Conservation (phyloP, 2,329 filamentous ascomycete species). For the Penicillium sp. region DNA sequence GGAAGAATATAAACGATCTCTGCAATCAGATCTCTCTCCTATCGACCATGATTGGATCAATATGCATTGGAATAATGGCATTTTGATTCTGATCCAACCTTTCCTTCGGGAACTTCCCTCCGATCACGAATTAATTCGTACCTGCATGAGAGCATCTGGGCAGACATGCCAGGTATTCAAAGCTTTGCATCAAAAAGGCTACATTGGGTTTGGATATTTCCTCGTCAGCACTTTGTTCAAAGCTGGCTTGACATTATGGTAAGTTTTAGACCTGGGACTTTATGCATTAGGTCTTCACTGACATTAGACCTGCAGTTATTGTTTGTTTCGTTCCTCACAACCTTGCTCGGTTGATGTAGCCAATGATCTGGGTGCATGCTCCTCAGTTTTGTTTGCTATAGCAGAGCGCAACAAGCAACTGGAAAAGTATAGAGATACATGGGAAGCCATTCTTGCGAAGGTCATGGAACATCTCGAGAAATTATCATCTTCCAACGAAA, state of each 20-base stretch:
- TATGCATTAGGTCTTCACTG: background rate
- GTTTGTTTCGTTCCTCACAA: constrained; percentile 17
- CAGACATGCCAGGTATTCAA: constrained; percentile 23
- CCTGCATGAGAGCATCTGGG: constrained; percentile 14
- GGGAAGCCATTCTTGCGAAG: constrained; percentile 16
- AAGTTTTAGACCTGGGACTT: background rate
- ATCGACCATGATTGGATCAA: constrained; percentile 18
- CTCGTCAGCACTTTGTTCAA: constrained; percentile 5
- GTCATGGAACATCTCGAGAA: constrained; percentile 10
- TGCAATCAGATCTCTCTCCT: constrained; percentile 5
- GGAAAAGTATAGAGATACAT: constrained; percentile 20
- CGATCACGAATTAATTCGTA: constrained; percentile 8
- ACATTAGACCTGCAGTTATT: constrained; percentile 7
- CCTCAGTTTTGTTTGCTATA: constrained; percentile 18
- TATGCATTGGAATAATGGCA: constrained; percentile 22
- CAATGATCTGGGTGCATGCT: constrained; percentile 20
- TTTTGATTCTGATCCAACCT: constrained; percentile 15
- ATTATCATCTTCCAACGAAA: background rate
- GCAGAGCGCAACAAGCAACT: constrained; percentile 15
- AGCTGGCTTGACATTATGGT: constrained; percentile 2
- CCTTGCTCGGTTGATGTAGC: constrained; percentile 16
- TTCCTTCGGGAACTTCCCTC: constrained; percentile 12
- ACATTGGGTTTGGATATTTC: constrained; percentile 5
- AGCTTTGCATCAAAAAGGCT: constrained; percentile 2
- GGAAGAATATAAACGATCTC: constrained; percentile 9